These are phyloP conservation scores for Podospora appendiculata DNA, from an alignment of 495 filamentous ascomycete genomes.

Conservation along the genomic window DNA sequence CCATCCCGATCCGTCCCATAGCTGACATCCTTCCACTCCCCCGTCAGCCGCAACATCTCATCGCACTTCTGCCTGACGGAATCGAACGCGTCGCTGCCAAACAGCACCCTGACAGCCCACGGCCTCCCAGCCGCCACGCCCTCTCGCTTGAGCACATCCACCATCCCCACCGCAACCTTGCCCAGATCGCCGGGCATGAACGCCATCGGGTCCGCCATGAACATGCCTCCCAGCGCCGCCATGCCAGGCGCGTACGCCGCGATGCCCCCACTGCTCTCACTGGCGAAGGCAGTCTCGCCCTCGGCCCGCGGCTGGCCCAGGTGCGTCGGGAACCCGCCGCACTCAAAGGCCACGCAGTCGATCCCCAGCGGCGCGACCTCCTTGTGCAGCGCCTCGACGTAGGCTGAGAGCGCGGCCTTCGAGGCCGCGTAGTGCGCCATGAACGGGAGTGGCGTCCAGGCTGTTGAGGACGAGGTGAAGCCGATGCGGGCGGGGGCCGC, in stretches of 20 bases:
- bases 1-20: slow-evolving; percentile 15
- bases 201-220: slow-evolving; percentile 7
- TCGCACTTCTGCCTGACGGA: slow-evolving; percentile 9
- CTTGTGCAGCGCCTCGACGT: slow-evolving; percentile 20
- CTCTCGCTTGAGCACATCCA: slow-evolving; percentile 23
- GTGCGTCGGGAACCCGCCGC: slow-evolving; percentile 16
- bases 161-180: slow-evolving; percentile 23
- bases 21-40: slow-evolving; percentile 13
- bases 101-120: slow-evolving; percentile 13
- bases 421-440: slow-evolving; percentile 33
- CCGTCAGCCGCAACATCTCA: slow-evolving; percentile 10
- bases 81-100: slow-evolving; percentile 15
- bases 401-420: slow-evolving; percentile 40
- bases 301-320: slow-evolving; percentile 15
- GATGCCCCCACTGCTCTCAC: not conserved
- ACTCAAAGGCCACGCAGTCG: slow-evolving; percentile 15
- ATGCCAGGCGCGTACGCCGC: slow-evolving; percentile 9
- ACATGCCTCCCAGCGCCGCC: slow-evolving; percentile 9
- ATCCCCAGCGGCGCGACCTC: slow-evolving; percentile 15
- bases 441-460: slow-evolving; percentile 32
- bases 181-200: slow-evolving; percentile 26
- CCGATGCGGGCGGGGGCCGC: slow-evolving; percentile 7
- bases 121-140: slow-evolving; percentile 12
- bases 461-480: slow-evolving; percentile 27
- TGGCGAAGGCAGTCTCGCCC: not conserved